Evolutionary conservation across 192 early-diverging fungal species (phyloP).

Genomic region (Podila minutissima): DNA sequence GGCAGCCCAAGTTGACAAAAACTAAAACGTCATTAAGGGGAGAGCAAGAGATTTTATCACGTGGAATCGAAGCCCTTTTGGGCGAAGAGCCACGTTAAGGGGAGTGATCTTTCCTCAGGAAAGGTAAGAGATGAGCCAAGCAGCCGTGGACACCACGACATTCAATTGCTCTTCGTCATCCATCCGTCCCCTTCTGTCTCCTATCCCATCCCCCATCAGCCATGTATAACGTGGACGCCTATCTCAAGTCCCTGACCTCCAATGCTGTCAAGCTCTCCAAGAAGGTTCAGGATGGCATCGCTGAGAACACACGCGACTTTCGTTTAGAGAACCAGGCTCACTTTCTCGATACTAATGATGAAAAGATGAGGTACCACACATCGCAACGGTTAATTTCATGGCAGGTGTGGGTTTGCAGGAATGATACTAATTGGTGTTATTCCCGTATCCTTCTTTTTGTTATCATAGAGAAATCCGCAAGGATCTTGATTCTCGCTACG

Average conservation of each 20-base stretch:
- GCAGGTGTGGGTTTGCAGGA: not conserved
- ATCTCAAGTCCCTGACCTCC: constrained; percentile 71
- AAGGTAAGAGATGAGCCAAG: too few species aligned
- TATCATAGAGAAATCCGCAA: constrained; percentile 69
- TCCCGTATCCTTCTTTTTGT: not conserved
- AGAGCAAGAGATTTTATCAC: too few species aligned
- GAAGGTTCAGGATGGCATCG: constrained; percentile 84
- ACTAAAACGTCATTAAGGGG: too few species aligned
- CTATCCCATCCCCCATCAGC: not conserved
- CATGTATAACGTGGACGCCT: constrained; percentile 51
- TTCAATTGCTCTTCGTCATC: too few species aligned
- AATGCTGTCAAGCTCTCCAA: constrained; percentile 84
- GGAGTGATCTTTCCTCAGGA: too few species aligned
- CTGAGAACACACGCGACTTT: constrained; percentile 90
- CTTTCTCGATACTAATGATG: constrained; percentile 93
- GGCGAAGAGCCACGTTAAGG: too few species aligned
- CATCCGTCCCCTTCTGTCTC: too few species aligned
- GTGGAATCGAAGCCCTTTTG: too few species aligned
- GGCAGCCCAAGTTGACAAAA: too few species aligned
- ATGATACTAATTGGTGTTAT: not conserved
- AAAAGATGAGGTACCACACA: constrained; percentile 64
- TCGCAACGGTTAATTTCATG: not conserved
- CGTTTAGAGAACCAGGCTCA: constrained; percentile 76
- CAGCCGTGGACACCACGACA: too few species aligned
- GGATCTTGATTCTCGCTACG: constrained; percentile 82